Conservation (phyloP, 2,329 filamentous ascomycete species). For the Chaetomium olivaceum region DNA sequence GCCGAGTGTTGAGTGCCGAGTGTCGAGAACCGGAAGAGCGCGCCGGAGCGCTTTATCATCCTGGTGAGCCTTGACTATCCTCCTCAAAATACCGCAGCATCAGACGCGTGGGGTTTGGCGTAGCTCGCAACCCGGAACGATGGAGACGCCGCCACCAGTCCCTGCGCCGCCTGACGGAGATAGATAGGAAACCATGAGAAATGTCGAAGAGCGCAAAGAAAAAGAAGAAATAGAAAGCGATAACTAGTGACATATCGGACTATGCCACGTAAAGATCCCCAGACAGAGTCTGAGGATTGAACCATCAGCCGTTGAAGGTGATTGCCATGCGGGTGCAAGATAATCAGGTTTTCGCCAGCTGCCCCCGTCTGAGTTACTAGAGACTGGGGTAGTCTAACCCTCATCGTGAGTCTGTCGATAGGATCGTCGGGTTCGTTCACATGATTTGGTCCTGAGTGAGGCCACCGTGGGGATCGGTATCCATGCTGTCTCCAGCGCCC, state of each 20-base stretch:
- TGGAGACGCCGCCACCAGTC: neutral
- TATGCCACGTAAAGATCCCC: neutral
- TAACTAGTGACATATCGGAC: neutral
- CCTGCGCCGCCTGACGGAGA: constrained; percentile 19
- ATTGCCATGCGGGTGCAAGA: neutral
- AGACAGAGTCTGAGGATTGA: neutral
- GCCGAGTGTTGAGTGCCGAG: constrained; percentile 23
- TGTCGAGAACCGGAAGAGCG: constrained; percentile 19
- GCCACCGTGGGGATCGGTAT: constrained; percentile 71
- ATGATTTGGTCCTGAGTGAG: constrained; percentile 99
- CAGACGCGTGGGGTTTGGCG: constrained; percentile 3
- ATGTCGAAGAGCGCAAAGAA: constrained; percentile 2
- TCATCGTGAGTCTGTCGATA: neutral
- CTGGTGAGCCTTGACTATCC: constrained; percentile 24
- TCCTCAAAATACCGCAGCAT: constrained; percentile 25
- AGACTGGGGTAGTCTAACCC: neutral
- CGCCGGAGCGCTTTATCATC: constrained; percentile 19
- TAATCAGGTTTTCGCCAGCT: neutral
- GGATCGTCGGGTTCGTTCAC: constrained; percentile 48
- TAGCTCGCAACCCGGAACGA: neutral
- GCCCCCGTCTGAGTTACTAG: neutral
- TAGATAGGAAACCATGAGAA: constrained; percentile 23
- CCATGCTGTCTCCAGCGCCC: constrained; percentile 70
- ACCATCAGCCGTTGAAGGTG: neutral
- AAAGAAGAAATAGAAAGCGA: constrained; percentile 1